Conservation (phyloP, 305 asterid species). For the Stenogyne calaminthoides region DNA sequence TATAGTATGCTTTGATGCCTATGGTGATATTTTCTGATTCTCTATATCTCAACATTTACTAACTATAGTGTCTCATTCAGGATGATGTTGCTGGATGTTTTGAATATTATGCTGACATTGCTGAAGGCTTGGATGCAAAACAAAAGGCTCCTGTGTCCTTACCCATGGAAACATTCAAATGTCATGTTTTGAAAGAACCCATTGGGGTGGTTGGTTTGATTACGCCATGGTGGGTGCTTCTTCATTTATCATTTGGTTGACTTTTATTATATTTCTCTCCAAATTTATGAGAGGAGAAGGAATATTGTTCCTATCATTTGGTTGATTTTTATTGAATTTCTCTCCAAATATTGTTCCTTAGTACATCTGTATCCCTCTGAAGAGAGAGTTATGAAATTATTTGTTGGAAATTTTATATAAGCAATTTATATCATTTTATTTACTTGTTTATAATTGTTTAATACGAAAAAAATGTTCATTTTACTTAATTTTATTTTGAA, state of each 20-base stretch:
- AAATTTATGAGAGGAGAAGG: not conserved
- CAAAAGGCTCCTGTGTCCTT: conserved; percentile 70
- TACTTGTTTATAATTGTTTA: not conserved
- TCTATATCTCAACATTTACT: conserved; percentile 17
- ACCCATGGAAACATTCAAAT: conserved; percentile 77
- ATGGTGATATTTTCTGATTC: conserved; percentile 1
- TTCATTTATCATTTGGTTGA: conserved; percentile 20
- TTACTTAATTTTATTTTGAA: not conserved
- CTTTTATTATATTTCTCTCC: conserved; percentile 7
- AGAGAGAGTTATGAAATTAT: not conserved
- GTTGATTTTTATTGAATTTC: conserved; percentile 10
- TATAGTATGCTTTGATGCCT: conserved; percentile 52
- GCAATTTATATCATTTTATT: conserved; percentile 2
- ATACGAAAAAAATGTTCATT: not conserved
- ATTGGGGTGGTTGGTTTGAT: conserved; percentile 94
- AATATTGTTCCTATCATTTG: conserved; percentile 15
- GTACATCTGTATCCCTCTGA: not conserved
- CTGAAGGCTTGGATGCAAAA: conserved; percentile 83
- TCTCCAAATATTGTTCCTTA: conserved; percentile 7
- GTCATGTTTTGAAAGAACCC: conserved; percentile 82
- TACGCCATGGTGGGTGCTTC: conserved; percentile 79
- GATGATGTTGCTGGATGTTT: conserved; percentile 96
- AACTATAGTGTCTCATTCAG: conserved; percentile 40
- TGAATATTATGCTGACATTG: conserved; percentile 86
- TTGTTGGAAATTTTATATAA: not conserved